phyloP scores from a whole-genome alignment of 305 asterid species.

The Solanum aculeatissimum region DNA sequence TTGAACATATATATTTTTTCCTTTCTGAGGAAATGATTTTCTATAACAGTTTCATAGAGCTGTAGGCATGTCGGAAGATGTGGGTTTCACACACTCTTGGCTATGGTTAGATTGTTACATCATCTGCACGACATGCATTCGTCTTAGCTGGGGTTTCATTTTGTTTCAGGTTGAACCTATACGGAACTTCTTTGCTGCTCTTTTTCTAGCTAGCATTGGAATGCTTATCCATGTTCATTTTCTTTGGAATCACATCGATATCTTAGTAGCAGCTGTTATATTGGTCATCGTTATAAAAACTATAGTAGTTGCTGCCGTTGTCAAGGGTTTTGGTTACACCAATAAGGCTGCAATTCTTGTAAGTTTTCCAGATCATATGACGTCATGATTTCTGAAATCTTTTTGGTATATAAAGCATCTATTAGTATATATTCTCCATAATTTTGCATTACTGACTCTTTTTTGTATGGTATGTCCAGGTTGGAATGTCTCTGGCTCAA shows the following conservation, averaged over 20 bases:
- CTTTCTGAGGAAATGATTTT: neutral
- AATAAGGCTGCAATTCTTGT: slow-evolving; percentile 65
- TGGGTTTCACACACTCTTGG: neutral
- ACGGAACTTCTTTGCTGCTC: slow-evolving; percentile 73
- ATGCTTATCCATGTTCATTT: slow-evolving; percentile 75
- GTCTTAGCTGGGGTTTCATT: slow-evolving; percentile 6
- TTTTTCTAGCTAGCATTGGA: slow-evolving; percentile 76
- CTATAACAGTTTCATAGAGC: neutral
- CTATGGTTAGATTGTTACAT: neutral
- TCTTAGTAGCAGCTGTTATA: slow-evolving; percentile 63
- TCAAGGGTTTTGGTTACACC: slow-evolving; percentile 71
- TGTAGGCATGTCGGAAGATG: neutral
- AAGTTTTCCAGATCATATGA: slow-evolving; percentile 10
- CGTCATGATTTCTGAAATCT: neutral
- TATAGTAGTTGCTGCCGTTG: slow-evolving; percentile 41
- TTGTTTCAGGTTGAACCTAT: slow-evolving; percentile 68
- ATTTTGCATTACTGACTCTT: neutral
- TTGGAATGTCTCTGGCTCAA: slow-evolving; percentile 80
- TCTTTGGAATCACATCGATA: slow-evolving; percentile 77
- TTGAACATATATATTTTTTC: neutral
- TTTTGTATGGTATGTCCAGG: slow-evolving; percentile 19
- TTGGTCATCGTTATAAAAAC: slow-evolving; percentile 59
- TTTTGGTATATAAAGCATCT: neutral
- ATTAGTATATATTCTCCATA: neutral
- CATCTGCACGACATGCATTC: neutral